phyloP scores from a whole-genome alignment of 2,329 filamentous ascomycete genomes.

The Paracorniculantispora psalliotae region DNA sequence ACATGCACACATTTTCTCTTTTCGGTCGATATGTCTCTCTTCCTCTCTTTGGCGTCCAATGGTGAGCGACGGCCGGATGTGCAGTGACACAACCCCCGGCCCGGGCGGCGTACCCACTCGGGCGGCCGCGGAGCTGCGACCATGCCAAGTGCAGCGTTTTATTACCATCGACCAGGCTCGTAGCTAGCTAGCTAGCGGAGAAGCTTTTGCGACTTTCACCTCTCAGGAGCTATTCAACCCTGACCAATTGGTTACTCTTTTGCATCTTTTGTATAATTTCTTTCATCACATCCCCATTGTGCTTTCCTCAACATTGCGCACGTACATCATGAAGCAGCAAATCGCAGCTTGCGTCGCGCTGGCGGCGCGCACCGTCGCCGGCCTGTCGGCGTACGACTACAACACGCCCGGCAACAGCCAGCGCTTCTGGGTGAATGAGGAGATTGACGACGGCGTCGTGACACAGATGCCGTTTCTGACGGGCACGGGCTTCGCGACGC shows the following conservation, averaged over 20 bases:
- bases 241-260: background rate
- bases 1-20: too few relatives aligned
- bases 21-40: background rate
- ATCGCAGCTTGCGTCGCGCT: background rate
- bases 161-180: background rate
- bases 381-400: constrained; percentile 8
- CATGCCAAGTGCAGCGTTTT: background rate
- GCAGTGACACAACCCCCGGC: background rate
- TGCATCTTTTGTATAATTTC: background rate
- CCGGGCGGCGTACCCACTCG: constrained; percentile 2
- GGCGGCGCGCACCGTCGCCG: background rate
- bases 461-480: constrained; percentile 16
- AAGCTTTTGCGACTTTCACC: background rate
- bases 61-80: background rate
- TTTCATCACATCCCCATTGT: too few relatives aligned
- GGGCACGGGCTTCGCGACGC: constrained; percentile 21
- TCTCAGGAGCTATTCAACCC: background rate
- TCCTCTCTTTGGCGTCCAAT: background rate
- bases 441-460: constrained; percentile 14
- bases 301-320: background rate
- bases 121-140: background rate
- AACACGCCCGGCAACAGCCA: constrained; percentile 16
- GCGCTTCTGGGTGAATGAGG: constrained; percentile 16
- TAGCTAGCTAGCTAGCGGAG: background rate
- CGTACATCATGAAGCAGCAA: background rate